phyloP scores from a whole-genome alignment of 202 grass and related monocot species.

The Setaria italica region DNA sequence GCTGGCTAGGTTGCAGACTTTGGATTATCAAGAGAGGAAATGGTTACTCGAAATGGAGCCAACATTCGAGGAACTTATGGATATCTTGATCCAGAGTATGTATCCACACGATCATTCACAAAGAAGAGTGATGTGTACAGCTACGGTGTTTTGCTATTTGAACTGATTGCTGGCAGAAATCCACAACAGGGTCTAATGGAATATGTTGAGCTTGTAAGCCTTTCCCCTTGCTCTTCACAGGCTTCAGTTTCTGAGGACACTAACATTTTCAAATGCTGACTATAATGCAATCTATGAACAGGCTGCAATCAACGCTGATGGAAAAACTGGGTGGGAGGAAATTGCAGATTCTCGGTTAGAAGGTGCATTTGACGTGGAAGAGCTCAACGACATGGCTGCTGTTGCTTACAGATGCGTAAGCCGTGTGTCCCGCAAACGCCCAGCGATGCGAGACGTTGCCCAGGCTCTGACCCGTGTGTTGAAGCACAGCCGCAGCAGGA shows the following conservation, averaged over 20 bases:
- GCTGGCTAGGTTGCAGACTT: constrained; percentile 86
- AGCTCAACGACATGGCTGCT: constrained; percentile 79
- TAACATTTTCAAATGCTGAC: constrained; percentile 40
- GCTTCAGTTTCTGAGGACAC: constrained; percentile 25
- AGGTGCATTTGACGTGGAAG: constrained; percentile 73
- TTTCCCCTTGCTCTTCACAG: background rate
- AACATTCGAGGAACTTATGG: constrained; percentile 90
- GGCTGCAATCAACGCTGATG: constrained; percentile 85
- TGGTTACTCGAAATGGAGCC: constrained; percentile 67
- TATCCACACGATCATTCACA: constrained; percentile 83
- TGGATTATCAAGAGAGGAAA: constrained; percentile 94
- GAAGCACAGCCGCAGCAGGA: constrained; percentile 67
- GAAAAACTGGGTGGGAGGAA: constrained; percentile 87
- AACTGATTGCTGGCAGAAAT: constrained; percentile 82
- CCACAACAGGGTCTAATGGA: constrained; percentile 98
- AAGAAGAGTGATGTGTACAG: constrained; percentile 98
- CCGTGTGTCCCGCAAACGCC: constrained; percentile 73
- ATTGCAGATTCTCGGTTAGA: constrained; percentile 74
- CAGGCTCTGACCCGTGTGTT: constrained; percentile 66
- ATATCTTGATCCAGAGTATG: constrained; percentile 93
- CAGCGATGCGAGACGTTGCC: constrained; percentile 76
- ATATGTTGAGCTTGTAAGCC: constrained; percentile 94
- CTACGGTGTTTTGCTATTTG: constrained; percentile 86
- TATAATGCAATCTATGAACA: constrained; percentile 41
- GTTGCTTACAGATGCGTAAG: constrained; percentile 83